Evolutionary conservation across 345 rosid genomes (phyloP), one percentile per base, ranked within the genome.

Genomic region (Ceriops tagal): DNA sequence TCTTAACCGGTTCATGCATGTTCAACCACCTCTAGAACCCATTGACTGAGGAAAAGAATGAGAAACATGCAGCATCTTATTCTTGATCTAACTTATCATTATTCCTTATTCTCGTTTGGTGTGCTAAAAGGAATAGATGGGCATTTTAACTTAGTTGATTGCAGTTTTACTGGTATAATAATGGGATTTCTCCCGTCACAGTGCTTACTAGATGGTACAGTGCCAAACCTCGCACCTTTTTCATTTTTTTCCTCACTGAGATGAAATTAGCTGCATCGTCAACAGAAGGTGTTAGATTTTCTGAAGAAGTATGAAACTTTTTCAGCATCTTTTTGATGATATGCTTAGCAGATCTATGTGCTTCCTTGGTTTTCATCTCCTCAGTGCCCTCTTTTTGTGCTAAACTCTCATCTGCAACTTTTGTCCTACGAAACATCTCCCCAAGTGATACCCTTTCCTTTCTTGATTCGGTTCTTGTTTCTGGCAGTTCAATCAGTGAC

Each of bases 391-490:
- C 67, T 39, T 67, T 77, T 79, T 73, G 79, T 62, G 63, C 73
- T 51, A 75, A 58, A 49, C 24, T 49, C 62, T 79, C 83, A 7
- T 86, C 92, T 58, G 77, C 68, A 71, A 68, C 52, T 76, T 85
- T 85, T 81, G 87, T 78, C 74, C 77, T 80, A 26, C 74, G 81
- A 73, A 92, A 90, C 69, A 93, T 84, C 76, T 90, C 92, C 27
- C 77, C 88, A 21, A 87, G 96, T 64, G 98, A 88, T 72, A 81
- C 69, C 79, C 78, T 85, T 65, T 89, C 92, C 78, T 86, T 87
- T 76, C 75, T 84, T 70, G 61, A 69, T 68, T 82, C 85, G 62
- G 28, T 58, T 72, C 55, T 76, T 78, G 84, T 71, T 77, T 88
- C 91, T 34, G 89, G 80, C 64, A 79, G 59, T 79, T 84, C 93